A percentile compares a stretch with the other conserved stretches of the same genome.
phyloP scores from a whole-genome alignment of 805 yeast genomes.

The Spathaspora passalidarum region DNA sequence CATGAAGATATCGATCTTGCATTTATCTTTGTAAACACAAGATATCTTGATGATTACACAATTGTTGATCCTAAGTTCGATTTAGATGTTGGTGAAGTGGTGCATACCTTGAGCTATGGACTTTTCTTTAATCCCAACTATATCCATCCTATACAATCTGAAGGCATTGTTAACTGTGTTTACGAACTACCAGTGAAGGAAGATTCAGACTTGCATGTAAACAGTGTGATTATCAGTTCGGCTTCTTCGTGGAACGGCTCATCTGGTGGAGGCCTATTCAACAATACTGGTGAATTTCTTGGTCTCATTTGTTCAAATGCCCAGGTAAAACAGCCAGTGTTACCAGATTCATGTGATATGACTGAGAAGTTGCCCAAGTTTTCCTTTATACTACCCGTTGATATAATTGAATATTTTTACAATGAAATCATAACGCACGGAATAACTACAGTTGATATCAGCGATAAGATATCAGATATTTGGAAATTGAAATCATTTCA shows the following conservation, averaged over 20 bases:
- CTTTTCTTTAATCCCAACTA: constrained; percentile 23
- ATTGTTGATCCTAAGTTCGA: constrained; percentile 1
- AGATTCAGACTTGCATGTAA: constrained; percentile 5
- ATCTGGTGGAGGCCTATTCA: constrained; percentile 45
- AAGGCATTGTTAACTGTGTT: constrained; percentile 28
- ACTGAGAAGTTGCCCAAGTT: constrained; percentile 31
- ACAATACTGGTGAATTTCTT: constrained; percentile 19
- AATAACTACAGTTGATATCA: constrained; percentile 6
- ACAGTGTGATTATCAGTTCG: constrained; percentile 31
- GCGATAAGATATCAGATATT: constrained; percentile 13
- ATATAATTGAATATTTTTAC: constrained; percentile 25
- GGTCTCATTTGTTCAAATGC: constrained; percentile 48
- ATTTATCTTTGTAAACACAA: constrained; percentile 23
- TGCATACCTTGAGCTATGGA: constrained; percentile 39
- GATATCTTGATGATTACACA: constrained; percentile 1
- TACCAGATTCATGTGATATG: background rate
- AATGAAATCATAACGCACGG: constrained; percentile 3
- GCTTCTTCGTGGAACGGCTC: constrained; percentile 52
- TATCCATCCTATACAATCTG: constrained; percentile 28
- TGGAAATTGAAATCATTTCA: constrained; percentile 24
- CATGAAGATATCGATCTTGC: constrained; percentile 33
- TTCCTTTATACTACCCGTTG: constrained; percentile 31
- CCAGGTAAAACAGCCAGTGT: constrained; percentile 24
- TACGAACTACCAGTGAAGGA: constrained; percentile 5
- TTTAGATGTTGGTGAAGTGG: constrained; percentile 18